Percentiles rank a stretch among this genome's conserved stretches.
These are phyloP conservation scores for Bremia lactucae DNA, from an alignment of 352 stramenopile genomes.

Conservation along the genomic window DNA sequence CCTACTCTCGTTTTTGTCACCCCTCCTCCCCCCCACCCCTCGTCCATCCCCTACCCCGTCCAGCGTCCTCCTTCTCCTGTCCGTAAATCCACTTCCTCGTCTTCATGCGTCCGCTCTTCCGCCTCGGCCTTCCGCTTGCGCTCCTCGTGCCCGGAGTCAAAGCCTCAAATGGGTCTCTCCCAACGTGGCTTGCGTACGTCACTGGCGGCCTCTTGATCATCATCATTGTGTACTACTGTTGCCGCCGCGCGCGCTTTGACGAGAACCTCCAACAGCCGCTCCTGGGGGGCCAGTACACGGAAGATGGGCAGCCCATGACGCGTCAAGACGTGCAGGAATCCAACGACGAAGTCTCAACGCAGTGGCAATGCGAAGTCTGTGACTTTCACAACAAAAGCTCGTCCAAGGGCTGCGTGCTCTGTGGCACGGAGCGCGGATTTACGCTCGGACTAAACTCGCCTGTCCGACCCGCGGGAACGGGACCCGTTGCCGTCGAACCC, in stretches of 20 bases:
- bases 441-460: conserved; percentile 53
- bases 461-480: conserved; percentile 16
- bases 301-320: conserved; percentile 80
- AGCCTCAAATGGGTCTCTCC: conserved; percentile 37
- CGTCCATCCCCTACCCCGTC: too few species aligned
- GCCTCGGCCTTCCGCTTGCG: conserved; percentile 27
- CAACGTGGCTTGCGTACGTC: conserved; percentile 77
- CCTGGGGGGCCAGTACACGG: conserved; percentile 76
- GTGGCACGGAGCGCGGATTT: conserved; percentile 75
- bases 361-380: conserved; percentile 84
- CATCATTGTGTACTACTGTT: conserved; percentile 87
- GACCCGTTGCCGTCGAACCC: conserved; percentile 28
- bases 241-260: conserved; percentile 72
- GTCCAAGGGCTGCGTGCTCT: conserved; percentile 63
- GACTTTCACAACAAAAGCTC: conserved; percentile 85
- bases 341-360: conserved; percentile 64
- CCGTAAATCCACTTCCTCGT: neutral
- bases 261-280: conserved; percentile 81
- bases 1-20: too few species aligned
- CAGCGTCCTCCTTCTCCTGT: too few species aligned
- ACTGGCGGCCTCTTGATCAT: conserved; percentile 73
- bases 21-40: too few species aligned
- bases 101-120: conserved; percentile 11
- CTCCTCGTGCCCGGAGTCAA: conserved; percentile 15
- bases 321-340: conserved; percentile 80